These are phyloP conservation scores for Beauveria caledonica DNA, from an alignment of 2,329 filamentous ascomycete genomes.

Conservation along the genomic window DNA sequence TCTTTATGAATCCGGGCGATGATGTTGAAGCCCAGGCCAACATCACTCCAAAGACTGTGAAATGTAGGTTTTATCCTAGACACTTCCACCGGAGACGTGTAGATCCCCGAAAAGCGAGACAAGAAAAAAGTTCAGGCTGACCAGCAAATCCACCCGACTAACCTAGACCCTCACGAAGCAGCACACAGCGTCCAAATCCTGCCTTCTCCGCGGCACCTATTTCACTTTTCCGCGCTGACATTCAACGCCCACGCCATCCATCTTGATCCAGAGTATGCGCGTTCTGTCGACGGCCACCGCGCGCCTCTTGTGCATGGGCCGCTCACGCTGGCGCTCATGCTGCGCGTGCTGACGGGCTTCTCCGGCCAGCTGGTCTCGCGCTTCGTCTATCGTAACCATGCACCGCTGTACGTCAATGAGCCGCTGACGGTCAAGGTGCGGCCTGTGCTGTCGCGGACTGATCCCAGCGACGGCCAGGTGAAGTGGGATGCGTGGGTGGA, in stretches of 20 bases:
- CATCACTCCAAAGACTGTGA: background rate
- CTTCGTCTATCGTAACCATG: slow-evolving; percentile 73
- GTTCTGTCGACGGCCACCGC: slow-evolving; percentile 63
- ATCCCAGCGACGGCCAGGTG: slow-evolving; percentile 23
- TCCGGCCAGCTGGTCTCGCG: slow-evolving; percentile 32
- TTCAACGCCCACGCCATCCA: slow-evolving; percentile 93
- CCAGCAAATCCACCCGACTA: background rate
- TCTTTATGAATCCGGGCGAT: slow-evolving; percentile 35
- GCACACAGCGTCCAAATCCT: slow-evolving; percentile 43
- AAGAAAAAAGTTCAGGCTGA: background rate
- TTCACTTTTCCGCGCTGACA: slow-evolving; percentile 83
- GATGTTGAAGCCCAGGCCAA: background rate
- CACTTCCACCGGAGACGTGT: background rate
- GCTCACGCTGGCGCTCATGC: slow-evolving; percentile 67
- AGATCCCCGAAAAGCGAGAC: background rate
- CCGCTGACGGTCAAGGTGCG: slow-evolving; percentile 61
- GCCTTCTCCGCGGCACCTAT: slow-evolving; percentile 66
- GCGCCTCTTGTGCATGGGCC: slow-evolving; percentile 82
- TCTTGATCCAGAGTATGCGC: slow-evolving; percentile 64
- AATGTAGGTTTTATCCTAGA: background rate
- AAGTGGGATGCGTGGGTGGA: slow-evolving; percentile 59
- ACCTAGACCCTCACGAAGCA: slow-evolving; percentile 26
- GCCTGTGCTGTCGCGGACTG: slow-evolving; percentile 21
- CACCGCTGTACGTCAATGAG: slow-evolving; percentile 71
- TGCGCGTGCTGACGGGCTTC: slow-evolving; percentile 47